A percentile compares a stretch with the other conserved stretches of the same genome.
These are phyloP conservation scores for Psilocybe cyanescens DNA, from an alignment of 768 basidiomycete genomes.

Conservation along the genomic window DNA sequence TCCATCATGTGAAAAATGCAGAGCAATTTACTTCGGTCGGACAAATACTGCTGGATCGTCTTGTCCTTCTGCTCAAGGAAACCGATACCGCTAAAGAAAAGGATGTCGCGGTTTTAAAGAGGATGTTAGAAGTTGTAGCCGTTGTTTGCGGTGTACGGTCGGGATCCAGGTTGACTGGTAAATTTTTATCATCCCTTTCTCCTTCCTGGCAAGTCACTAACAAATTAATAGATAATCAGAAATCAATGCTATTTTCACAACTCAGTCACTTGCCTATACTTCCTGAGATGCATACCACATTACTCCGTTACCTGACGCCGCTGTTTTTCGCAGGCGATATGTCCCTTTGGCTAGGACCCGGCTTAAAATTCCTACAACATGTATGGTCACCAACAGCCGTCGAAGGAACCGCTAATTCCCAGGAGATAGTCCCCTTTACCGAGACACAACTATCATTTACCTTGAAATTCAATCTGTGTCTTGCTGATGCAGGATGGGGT, in stretches of 20 bases:
- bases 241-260: conserved; percentile 33
- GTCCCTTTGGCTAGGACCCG: conserved; percentile 52
- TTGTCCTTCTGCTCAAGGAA: conserved; percentile 29
- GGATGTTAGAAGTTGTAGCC: conserved; percentile 59
- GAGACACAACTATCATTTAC: conserved; percentile 40
- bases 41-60: conserved; percentile 52
- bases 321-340: conserved; percentile 47
- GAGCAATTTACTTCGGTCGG: conserved; percentile 64
- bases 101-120: conserved; percentile 45
- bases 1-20: conserved; percentile 79
- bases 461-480: conserved; percentile 57
- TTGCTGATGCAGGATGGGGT: conserved; percentile 71
- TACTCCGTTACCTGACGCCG: conserved; percentile 44
- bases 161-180: conserved; percentile 70
- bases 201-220: conserved; percentile 1
- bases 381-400: conserved; percentile 41
- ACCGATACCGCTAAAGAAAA: conserved; percentile 16
- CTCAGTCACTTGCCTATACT: conserved; percentile 33
- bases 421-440: not conserved
- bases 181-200: conserved; percentile 22
- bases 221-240: conserved; percentile 35
- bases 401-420: conserved; percentile 5
- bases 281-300: conserved; percentile 28
- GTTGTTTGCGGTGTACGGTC: conserved; percentile 67
- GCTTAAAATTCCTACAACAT: conserved; percentile 60